These are phyloP conservation scores for Halenospora varia DNA, from an alignment of 495 filamentous ascomycete species.

Conservation along the genomic window DNA sequence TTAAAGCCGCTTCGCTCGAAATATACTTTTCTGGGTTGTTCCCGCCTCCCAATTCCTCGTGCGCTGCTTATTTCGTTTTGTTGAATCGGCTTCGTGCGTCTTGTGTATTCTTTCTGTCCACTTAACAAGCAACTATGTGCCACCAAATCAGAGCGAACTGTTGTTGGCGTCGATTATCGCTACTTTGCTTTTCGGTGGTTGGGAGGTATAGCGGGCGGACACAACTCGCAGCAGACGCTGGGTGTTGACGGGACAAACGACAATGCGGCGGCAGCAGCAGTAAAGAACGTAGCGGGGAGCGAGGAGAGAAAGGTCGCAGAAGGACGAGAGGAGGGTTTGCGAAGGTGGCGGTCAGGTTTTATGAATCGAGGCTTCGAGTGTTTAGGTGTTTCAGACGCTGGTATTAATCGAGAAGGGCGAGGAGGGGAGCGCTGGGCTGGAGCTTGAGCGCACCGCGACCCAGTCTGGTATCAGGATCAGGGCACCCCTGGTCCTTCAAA, in stretches of 20 bases:
- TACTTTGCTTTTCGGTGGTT: conserved; percentile 14
- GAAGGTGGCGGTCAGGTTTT: conserved; percentile 26
- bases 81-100: conserved; percentile 20
- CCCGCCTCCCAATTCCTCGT: conserved; percentile 7
- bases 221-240: neutral
- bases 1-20: neutral
- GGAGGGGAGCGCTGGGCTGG: conserved; percentile 12
- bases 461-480: too few species aligned
- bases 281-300: conserved; percentile 18
- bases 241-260: neutral
- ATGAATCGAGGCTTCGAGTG: conserved; percentile 16
- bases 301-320: conserved; percentile 11
- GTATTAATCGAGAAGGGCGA: conserved; percentile 17
- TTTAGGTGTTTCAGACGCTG: conserved; percentile 24
- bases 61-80: conserved; percentile 5
- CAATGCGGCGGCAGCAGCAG: neutral
- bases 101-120: conserved; percentile 20
- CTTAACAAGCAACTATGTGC: conserved; percentile 20
- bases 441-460: neutral
- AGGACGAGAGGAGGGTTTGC: conserved; percentile 6
- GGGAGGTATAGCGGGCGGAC: neutral
- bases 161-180: conserved; percentile 15
- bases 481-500: neutral
- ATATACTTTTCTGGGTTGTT: conserved; percentile 13
- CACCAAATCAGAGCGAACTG: conserved; percentile 26